phyloP scores from a whole-genome alignment of 2,329 filamentous ascomycete genomes.

The Diaporthe australafricana region DNA sequence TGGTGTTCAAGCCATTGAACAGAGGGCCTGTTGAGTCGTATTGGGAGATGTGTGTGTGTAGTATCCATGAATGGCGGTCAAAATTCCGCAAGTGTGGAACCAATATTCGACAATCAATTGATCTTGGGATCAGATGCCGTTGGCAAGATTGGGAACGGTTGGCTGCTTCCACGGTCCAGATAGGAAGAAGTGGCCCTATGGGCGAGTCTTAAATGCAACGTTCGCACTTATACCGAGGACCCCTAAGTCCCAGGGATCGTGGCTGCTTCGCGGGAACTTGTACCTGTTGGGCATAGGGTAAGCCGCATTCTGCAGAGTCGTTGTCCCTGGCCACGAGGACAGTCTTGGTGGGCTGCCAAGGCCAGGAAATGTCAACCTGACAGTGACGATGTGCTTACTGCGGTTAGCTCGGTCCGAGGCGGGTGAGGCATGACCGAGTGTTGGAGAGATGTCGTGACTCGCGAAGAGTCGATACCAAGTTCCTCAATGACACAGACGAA shows the following conservation, averaged over 20 bases:
- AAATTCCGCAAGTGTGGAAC: not conserved
- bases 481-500: not conserved
- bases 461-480: not conserved
- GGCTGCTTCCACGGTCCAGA: not conserved
- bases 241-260: slow-evolving; percentile 6
- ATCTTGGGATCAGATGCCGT: not conserved
- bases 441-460: slow-evolving; percentile 1
- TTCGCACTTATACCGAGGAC: not conserved
- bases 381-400: not conserved
- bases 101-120: not conserved
- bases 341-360: slow-evolving; percentile 24
- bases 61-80: slow-evolving; percentile 23
- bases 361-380: slow-evolving; percentile 15
- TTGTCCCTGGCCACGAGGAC: slow-evolving; percentile 10
- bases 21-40: not conserved
- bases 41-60: not conserved
- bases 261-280: not conserved
- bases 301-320: not conserved
- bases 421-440: not conserved
- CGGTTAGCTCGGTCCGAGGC: slow-evolving; percentile 25
- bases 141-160: not conserved
- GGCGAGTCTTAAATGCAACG: not conserved
- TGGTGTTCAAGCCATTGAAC: not conserved
- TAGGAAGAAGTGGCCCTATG: not conserved
- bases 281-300: not conserved